These are phyloP conservation scores for Cryptomeria japonica DNA, from an alignment of 75 land plant genomes.

Conservation along the genomic window DNA sequence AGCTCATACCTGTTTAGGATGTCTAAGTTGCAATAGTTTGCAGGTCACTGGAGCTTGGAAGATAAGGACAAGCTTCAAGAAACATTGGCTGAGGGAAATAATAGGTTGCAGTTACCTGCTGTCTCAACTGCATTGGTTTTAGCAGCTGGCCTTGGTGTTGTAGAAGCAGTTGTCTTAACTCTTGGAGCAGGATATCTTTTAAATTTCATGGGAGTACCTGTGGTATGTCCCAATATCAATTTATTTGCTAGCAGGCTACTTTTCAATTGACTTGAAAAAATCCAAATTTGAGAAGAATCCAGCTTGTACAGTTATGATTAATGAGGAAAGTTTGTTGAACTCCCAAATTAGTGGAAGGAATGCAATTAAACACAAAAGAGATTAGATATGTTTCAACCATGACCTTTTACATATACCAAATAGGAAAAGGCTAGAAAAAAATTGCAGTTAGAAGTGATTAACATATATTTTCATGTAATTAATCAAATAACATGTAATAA, in stretches of 20 bases:
- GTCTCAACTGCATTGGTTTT: slow-evolving; percentile 85
- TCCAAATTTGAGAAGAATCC: not conserved
- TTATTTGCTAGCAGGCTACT: not conserved
- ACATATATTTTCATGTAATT: not conserved
- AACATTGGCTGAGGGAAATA: slow-evolving; percentile 3
- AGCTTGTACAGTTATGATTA: not conserved
- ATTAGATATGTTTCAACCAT: not conserved
- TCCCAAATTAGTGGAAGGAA: not conserved
- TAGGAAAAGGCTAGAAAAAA: not conserved
- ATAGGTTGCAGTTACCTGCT: slow-evolving; percentile 63
- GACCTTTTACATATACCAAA: not conserved
- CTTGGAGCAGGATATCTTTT: slow-evolving; percentile 69
- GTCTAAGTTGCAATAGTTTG: slow-evolving; percentile 11
- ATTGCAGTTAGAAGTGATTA: not conserved
- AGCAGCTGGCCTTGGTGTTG: slow-evolving; percentile 73
- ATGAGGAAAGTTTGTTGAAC: not conserved
- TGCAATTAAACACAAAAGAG: not conserved
- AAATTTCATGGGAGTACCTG: slow-evolving; percentile 85
- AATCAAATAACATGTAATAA: not conserved
- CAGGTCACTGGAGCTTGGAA: not conserved
- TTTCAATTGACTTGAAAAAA: slow-evolving; percentile 1
- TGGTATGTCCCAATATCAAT: slow-evolving; percentile 50
- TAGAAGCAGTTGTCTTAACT: slow-evolving; percentile 63
- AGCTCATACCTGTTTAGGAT: not conserved
- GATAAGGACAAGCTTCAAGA: not conserved